Base-by-base conservation (phyloP, 768 basidiomycete species). In the Pleurotus tuoliensis region DNA sequence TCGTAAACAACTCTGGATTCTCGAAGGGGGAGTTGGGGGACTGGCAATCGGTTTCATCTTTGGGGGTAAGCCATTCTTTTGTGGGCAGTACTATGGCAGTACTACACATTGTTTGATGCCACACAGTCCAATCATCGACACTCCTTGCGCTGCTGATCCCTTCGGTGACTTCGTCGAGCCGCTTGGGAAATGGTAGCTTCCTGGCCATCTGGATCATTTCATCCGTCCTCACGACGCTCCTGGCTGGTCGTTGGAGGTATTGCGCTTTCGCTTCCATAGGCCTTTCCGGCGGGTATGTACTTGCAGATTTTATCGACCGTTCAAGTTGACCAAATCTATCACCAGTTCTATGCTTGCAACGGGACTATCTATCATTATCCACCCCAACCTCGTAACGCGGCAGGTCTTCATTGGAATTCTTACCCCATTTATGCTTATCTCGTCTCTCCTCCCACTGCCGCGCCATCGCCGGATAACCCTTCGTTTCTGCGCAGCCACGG, bases 21-120 rank as follows among this genome's bases (percentile, higher is more conserved):
- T 87, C 8, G 82, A 81, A 64, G 86, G 87, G 45, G 87, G 87
- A 3, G 58, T 87, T 16, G 87, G 87, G 52, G 87, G 87, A 13
- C 58, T 86, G 18, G 74, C 77, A 12, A 67, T 71, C 15, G 87
- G 86, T 22, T 87, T 77, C 67, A 68, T 73, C 2, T 84, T 85
- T 61, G 86, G 86, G 55, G 63, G 87, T 87, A 64, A 37, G 81
- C 73, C 16, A 58, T 6, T 18, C 25, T 20, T 55, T 55, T 3
- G 16, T 40, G 7, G 20, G 1, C 34, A 5, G 16, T 13, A 24
- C 22, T 40, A 18, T n/a, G 20, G 5, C 34, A 5, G 9, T 13
- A 24, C 22, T 40, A 18, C 16, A 55, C 3, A 38, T n/a, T 22
- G 39, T 44, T 27, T 52, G 16, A 55, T 52, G 40, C 48, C 56